Conservation (phyloP, 1,139 yeast species). For the Petasospora rhodanensis region DNA sequence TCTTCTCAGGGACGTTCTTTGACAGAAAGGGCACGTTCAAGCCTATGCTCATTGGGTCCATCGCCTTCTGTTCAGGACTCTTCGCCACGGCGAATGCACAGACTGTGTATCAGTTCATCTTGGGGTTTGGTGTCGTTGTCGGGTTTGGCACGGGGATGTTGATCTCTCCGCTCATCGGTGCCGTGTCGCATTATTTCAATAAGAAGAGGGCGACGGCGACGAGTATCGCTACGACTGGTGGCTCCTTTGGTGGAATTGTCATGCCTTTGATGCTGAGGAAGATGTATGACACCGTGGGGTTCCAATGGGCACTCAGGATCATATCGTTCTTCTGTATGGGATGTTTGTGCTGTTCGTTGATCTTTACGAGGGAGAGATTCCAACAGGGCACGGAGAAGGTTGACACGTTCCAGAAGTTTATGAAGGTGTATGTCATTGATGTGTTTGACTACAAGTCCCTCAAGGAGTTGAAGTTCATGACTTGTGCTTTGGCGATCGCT, state of each 20-base stretch:
- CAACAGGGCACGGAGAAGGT: constrained; percentile 8
- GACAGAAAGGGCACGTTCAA: constrained; percentile 54
- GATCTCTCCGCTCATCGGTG: constrained; percentile 22
- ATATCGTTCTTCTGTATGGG: constrained; percentile 49
- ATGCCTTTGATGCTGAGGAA: constrained; percentile 57
- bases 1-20: constrained; percentile 57
- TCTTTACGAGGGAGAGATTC: constrained; percentile 37
- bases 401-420: constrained; percentile 5
- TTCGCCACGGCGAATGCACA: constrained; percentile 53
- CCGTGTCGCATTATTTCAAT: constrained; percentile 58
- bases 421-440: constrained; percentile 27
- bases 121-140: constrained; percentile 15
- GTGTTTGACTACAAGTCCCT: constrained; percentile 42
- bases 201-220: constrained; percentile 55
- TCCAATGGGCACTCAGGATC: constrained; percentile 53
- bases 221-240: constrained; percentile 64
- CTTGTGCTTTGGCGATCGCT: constrained; percentile 40
- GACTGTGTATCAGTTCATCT: constrained; percentile 45
- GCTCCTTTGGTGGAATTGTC: constrained; percentile 61
- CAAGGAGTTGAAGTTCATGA: constrained; percentile 35
- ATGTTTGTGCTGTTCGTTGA: constrained; percentile 33
- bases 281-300: constrained; percentile 48
- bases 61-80: constrained; percentile 47
- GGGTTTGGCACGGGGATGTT: constrained; percentile 18
- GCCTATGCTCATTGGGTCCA: constrained; percentile 32